Conservation (phyloP, 345 rosid genomes). For the Turritis glabra region DNA sequence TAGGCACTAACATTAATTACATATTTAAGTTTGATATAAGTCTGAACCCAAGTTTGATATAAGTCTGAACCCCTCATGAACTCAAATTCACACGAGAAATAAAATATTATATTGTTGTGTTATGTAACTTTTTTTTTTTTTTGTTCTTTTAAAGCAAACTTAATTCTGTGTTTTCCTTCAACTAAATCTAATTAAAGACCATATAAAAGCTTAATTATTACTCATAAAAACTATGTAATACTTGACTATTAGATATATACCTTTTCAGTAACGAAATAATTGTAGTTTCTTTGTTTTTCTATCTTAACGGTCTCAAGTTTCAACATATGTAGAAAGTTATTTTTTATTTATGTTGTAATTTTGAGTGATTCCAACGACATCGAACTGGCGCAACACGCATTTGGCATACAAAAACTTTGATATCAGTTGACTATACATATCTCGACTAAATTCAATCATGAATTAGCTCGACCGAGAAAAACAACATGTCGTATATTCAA, state of each 20-base stretch:
- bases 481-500: no score
- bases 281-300: neutral
- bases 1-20: conserved; percentile 24
- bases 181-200: neutral
- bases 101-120: neutral
- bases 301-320: neutral
- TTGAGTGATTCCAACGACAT: no score
- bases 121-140: neutral
- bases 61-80: neutral
- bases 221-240: neutral
- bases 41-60: no score
- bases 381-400: no score
- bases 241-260: neutral
- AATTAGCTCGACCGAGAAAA: no score
- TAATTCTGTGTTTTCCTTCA: neutral
- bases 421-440: no score
- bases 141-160: neutral
- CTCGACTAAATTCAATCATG: no score
- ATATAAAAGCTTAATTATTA: neutral
- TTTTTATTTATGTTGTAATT: neutral
- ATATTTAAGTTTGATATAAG: neutral
- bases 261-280: neutral
- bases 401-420: no score
- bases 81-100: neutral
- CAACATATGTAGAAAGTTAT: neutral